Base-by-base conservation (phyloP, 352 stramenopile genomes). In the Nothophytophthora sp. region DNA sequence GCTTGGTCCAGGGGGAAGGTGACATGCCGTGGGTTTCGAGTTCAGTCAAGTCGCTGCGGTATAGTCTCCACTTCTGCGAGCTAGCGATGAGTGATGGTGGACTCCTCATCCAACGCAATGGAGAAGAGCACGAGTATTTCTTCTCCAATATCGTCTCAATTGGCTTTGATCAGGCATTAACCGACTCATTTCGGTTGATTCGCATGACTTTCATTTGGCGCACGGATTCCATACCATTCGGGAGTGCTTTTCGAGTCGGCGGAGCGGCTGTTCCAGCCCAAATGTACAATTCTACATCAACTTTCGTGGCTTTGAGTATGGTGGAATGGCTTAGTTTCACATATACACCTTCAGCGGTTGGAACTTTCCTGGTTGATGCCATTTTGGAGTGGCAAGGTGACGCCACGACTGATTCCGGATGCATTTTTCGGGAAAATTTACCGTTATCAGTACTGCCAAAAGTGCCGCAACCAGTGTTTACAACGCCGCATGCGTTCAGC, bases 21-120 rank as follows among this genome's bases (percentile, higher is more conserved):
- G 33, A 13, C 0, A 41, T 15, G 19, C 18, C 23, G 19, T 49
- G 55, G 55, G 32, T 24, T 24, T 10, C 44, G 6, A 44, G 25
- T 36, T 46, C 37, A 22, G 53, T 40, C 13, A 45, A 12, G 4
- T 3, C 53, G 10, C 11, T 52, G 6, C 49, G 40, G 11, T 64
- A 59, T 19, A 18, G 39, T 19, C 27, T 53, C 19, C 10, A 60
- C 5, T 64, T 64, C 54, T 64, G 55, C 29, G 40, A 42, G 24
- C 16, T 60, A 22, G 32, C 8, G 2, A n/a, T n/a, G 9, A 13
- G 20, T 6, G 49, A 45, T 28, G 18, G 11, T 19, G 41, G 29
- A 9, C 22, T 35, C 18, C 35, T 54, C 1, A 25, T 60, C 18
- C n/a, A 60, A 16, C 48, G 19, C n/a, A 54, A 64, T 2, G 55